Evolutionary conservation across 2,329 filamentous ascomycete genomes (phyloP), one percentile per base, ranked within the genome.

Genomic region (Xylariomycetidae sp.): DNA sequence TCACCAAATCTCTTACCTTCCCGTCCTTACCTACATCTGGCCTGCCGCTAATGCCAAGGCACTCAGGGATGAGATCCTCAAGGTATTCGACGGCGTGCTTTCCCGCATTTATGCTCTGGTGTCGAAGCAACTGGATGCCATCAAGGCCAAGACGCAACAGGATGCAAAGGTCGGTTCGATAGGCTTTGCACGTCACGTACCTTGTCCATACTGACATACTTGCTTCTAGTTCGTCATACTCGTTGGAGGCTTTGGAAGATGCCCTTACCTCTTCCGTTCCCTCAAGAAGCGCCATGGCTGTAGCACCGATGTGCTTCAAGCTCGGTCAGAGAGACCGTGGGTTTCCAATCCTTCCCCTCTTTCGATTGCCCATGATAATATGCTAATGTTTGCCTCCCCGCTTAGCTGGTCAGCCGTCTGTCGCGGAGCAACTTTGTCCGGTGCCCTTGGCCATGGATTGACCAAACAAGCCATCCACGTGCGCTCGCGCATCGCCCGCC

Each of bases 181-280:
- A n/a, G n/a, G 19, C 24, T 9, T 13, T 32, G 17, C 26, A 17
- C 13, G 18, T 23, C 18, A n/a, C 12, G n/a, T 13, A 24, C 15
- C 13, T 13, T 3, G 12, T n/a, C n/a, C 10, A 19, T 6, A 29
- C 26, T 23, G 12, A 30, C 13, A 24, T 6, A 2, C 18, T 14
- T 25, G 27, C 2, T 13, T 14, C 9, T 29, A 42, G 44, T 33
- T 35, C 1, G 32, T 47, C 10, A 40, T 47, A 14, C 44, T 47
- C 3, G 44, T 47, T 2, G 44, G 44, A 3, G 42, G 44, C 2
- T 41, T 47, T 8, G 40, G 44, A 19, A 31, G 37, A 19, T 39
- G 34, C 13, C 36, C 34, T 2, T 45, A 38, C 22, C 16, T 47
- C 2, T 24, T 37, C 2, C 36, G 40, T 2, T 29, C 30, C 10